Percentiles rank a stretch among this genome's conserved stretches.
phyloP scores from a whole-genome alignment of 1,139 yeast species.

The Scheffersomyces stambukii region DNA sequence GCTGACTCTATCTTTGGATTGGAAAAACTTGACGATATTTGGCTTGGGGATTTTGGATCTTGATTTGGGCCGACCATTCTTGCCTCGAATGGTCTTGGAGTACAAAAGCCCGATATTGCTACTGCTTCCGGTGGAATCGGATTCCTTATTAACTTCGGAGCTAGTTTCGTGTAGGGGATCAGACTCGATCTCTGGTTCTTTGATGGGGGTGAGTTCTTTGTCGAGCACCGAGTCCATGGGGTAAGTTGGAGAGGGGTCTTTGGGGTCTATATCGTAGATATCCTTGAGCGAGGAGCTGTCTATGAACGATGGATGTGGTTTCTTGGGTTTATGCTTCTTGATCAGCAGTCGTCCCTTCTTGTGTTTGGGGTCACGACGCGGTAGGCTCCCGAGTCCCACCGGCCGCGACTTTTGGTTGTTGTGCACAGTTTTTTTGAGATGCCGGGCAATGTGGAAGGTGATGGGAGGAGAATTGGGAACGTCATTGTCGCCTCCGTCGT shows the following conservation, averaged over 20 bases:
- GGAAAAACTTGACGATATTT: constrained; percentile 21
- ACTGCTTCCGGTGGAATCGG: no score
- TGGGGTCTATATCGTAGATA: no score
- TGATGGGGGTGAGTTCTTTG: constrained; percentile 1
- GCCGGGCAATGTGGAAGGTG: constrained; percentile 23
- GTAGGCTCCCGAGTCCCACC: no score
- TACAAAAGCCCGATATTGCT: no score
- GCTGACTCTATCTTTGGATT: constrained; percentile 5
- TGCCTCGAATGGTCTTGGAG: constrained; percentile 9
- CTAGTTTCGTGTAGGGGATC: constrained; percentile 5
- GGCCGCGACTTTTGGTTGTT: constrained; percentile 2
- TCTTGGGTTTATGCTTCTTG: neutral
- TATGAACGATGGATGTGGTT: no score
- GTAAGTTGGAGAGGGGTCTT: neutral
- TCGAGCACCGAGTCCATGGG: constrained; percentile 1
- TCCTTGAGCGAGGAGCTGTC: no score
- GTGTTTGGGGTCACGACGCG: no score
- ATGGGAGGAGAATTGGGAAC: constrained; percentile 34
- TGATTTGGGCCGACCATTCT: constrained; percentile 6
- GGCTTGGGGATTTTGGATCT: constrained; percentile 11
- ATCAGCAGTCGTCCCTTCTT: constrained; percentile 1
- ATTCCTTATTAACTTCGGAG: constrained; percentile 11
- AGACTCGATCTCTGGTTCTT: constrained; percentile 1
- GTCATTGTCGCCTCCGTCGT: constrained; percentile 2
- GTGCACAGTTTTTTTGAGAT: constrained; percentile 12